Base-by-base conservation (phyloP, 495 filamentous ascomycete species). In the Penicillium odoratum region DNA sequence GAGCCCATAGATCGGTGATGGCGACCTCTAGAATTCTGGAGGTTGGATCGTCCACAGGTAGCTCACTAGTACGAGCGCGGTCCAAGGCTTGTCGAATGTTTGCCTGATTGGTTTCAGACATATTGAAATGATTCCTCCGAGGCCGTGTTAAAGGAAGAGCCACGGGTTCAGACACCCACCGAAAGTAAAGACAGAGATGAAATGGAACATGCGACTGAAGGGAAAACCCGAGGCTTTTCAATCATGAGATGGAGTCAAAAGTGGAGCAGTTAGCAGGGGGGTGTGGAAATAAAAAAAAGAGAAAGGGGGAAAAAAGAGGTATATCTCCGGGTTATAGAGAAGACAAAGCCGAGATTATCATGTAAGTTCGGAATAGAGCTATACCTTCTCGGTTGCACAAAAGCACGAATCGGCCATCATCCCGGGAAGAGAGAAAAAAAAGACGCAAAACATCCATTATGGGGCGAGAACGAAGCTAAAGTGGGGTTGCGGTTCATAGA, bases 31-130 rank as follows among this genome's bases (percentile, higher is more conserved):
- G 81, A 38, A 81, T 75, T 13, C 64, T 62, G 28, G 65, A 67
- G 46, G 88, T 78, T 16, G 68, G 61, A 2, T 77, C 71, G 63
- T 89, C 78, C n/a, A 77, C 63, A 13, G 78, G 43, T 85, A 13
- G 85, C 47, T 83, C 76, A 62, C 76, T 83, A 56, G 88, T 85
- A 50, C 87, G 80, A 18, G 87, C 89, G 30, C 86, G 79, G 53
- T 91, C 85, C 30, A 94, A 73, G 18, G 87, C 86, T 53, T 64
- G 63, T 55, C 70, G 67, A 46, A 77, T 59, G 40, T 56, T 46
- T 26, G 61, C 54, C 49, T 61, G 60, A 48, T 67, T 58, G n/a
- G 65, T 59, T 48, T 63, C 58, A 34, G 67, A 55, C 55, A 61
- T 61, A 51, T 31, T 18, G 31, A 31, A 34, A 43, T 40, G 7